phyloP scores from a whole-genome alignment of 345 rosid species.

The Hypericum androsaemum region DNA sequence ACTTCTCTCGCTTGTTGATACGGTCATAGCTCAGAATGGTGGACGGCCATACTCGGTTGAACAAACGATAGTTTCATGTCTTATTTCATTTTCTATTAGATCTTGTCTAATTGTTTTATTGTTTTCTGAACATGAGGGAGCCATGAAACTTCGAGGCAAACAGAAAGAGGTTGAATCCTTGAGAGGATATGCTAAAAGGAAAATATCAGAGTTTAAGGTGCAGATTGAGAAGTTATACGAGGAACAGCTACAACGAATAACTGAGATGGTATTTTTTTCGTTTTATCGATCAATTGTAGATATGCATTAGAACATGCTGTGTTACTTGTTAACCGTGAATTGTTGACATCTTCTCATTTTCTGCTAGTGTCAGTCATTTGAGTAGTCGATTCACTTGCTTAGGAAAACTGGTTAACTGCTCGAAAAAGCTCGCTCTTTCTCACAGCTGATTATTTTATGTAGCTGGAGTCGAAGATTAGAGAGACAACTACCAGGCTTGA shows the following conservation, averaged over 20 bases:
- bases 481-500: constrained; percentile 67
- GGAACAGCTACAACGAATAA: constrained; percentile 51
- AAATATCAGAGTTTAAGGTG: constrained; percentile 50
- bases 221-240: constrained; percentile 54
- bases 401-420: neutral
- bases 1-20: constrained; percentile 57
- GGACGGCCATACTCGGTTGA: constrained; percentile 77
- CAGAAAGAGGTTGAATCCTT: constrained; percentile 50
- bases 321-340: no score
- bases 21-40: constrained; percentile 39
- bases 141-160: constrained; percentile 52
- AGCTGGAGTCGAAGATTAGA: constrained; percentile 76
- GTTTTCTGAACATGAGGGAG: constrained; percentile 46
- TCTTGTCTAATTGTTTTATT: neutral
- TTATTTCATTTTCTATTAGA: neutral
- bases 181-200: constrained; percentile 44
- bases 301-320: no score
- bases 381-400: neutral
- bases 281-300: neutral
- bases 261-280: constrained; percentile 45
- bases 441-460: neutral
- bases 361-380: neutral
- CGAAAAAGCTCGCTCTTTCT: neutral
- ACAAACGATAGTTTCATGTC: neutral
- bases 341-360: no score